A percentile compares a stretch with the other conserved stretches of the same genome.
phyloP scores from a whole-genome alignment of 352 stramenopile genomes.

The Phytophthora palmivora region DNA sequence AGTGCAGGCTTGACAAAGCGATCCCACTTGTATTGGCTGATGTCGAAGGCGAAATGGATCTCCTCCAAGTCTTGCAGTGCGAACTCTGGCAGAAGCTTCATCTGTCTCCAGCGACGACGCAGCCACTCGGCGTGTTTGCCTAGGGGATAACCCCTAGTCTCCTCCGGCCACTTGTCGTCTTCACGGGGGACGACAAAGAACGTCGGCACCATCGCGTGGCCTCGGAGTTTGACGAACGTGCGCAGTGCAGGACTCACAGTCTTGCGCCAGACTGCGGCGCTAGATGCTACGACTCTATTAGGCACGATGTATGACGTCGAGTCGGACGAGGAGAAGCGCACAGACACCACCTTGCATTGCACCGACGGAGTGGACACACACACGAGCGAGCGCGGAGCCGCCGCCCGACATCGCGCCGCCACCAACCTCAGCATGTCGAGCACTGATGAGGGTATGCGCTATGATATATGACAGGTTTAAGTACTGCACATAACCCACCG shows the following conservation, averaged over 20 bases:
- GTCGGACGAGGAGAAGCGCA: slow-evolving; percentile 2
- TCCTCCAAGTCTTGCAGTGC: slow-evolving; percentile 9
- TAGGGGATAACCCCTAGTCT: slow-evolving; percentile 11
- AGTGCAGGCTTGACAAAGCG: slow-evolving; percentile 18
- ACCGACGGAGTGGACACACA: neutral
- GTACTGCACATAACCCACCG: neutral
- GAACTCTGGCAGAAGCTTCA: neutral
- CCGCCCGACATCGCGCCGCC: neutral
- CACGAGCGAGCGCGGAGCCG: neutral
- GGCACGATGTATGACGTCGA: neutral
- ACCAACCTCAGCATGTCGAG: neutral
- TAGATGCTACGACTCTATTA: neutral
- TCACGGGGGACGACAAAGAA: slow-evolving; percentile 4
- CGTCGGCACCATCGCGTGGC: slow-evolving; percentile 10
- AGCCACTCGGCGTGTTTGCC: slow-evolving; percentile 14
- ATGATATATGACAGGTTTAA: neutral
- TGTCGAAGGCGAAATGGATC: slow-evolving; percentile 12
- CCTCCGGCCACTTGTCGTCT: slow-evolving; percentile 9
- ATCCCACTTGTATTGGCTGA: slow-evolving; percentile 16
- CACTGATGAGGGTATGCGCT: neutral
- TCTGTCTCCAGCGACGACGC: slow-evolving; percentile 12
- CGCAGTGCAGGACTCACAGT: slow-evolving; percentile 6
- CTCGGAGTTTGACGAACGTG: slow-evolving; percentile 14
- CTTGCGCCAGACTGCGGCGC: neutral
- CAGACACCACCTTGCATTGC: neutral